Evolutionary conservation across 192 early-diverging fungal species (phyloP).

Genomic region (Linnemannia hyalina): DNA sequence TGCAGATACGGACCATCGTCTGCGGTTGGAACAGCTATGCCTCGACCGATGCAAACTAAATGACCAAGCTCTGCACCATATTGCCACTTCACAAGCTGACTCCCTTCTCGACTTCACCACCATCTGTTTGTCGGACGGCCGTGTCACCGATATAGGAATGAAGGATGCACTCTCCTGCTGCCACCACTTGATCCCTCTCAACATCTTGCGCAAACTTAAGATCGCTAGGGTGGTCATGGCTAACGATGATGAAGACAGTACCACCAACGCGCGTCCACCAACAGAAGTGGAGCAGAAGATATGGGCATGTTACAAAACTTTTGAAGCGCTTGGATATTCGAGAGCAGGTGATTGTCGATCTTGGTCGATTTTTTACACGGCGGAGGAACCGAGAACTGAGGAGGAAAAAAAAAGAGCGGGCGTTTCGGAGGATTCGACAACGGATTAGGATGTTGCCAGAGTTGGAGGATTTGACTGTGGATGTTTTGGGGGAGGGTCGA

Average conservation of each 20-base stretch:
- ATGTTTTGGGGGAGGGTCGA: neutral
- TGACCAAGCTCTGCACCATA: neutral
- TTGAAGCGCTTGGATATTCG: slow-evolving; percentile 4
- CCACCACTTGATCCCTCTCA: neutral
- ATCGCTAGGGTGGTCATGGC: slow-evolving; percentile 6
- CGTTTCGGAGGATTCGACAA: neutral
- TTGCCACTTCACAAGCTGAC: neutral
- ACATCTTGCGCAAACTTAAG: neutral
- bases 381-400: neutral
- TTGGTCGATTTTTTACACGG: neutral
- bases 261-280: too few relatives aligned
- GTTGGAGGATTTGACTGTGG: neutral
- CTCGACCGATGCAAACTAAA: neutral
- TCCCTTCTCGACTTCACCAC: neutral
- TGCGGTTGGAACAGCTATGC: neutral
- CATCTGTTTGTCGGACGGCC: neutral
- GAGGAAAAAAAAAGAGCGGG: neutral
- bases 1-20: neutral
- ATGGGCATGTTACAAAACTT: slow-evolving; percentile 9
- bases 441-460: neutral
- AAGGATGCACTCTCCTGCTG: neutral
- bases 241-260: neutral
- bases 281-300: neutral
- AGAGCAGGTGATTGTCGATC: neutral
- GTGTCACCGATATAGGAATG: neutral